Evolutionary conservation across 2,329 filamentous ascomycete genomes (phyloP).

Genomic region (Waltergamsia citrina): DNA sequence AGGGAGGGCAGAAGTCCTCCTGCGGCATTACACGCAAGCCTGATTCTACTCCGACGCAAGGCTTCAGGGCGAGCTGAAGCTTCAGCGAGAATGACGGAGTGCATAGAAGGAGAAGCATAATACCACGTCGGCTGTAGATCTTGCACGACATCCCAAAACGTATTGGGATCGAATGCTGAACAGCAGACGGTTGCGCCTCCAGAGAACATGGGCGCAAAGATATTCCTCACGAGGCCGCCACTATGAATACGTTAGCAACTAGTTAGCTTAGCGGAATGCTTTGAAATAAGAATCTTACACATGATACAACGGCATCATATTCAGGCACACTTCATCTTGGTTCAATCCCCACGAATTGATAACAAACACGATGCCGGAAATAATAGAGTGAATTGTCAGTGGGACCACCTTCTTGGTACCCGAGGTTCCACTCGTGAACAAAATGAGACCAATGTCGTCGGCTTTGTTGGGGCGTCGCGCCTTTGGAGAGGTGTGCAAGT

Average conservation of each 20-base stretch:
- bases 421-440: constrained; percentile 49
- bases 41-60: constrained; percentile 30
- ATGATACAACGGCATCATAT: constrained; percentile 52
- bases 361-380: constrained; percentile 40
- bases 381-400: constrained; percentile 37
- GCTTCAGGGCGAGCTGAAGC: constrained; percentile 26
- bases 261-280: neutral
- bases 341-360: constrained; percentile 43
- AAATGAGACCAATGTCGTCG: constrained; percentile 38
- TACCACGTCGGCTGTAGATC: constrained; percentile 42
- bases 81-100: constrained; percentile 41
- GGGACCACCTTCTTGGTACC: constrained; percentile 51
- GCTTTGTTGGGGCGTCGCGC: constrained; percentile 23
- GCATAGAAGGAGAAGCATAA: constrained; percentile 49
- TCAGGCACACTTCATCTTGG: constrained; percentile 37
- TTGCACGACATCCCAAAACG: constrained; percentile 46
- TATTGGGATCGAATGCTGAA: constrained; percentile 39
- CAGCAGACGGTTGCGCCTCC: constrained; percentile 45
- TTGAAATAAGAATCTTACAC: constrained; percentile 24
- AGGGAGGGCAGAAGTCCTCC: constrained; percentile 42
- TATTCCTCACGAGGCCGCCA: constrained; percentile 43
- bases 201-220: constrained; percentile 44
- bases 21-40: constrained; percentile 46
- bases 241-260: constrained; percentile 13
- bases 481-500: constrained; percentile 2